Base-by-base conservation (phyloP, 1,139 yeast species). In the Geotrichum australiense region DNA sequence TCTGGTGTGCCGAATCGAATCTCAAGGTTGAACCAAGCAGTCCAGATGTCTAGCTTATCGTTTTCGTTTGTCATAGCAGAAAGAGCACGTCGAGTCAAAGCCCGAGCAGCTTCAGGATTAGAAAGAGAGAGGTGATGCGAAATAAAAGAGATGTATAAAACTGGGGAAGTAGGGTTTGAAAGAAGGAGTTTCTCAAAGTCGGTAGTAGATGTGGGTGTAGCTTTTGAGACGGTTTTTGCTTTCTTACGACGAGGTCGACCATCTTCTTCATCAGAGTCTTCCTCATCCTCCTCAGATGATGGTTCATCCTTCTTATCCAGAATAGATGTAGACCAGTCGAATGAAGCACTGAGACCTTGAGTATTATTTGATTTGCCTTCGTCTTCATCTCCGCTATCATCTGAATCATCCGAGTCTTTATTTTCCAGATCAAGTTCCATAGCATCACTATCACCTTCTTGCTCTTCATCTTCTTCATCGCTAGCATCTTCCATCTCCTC, bases 111-210 rank as follows among this genome's bases (percentile, higher is more conserved):
- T 42, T 89, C 96, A 47, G 87, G 69, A 61, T 91, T 98, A 68
- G 95, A 83, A 51, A 91, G 71, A 63, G 89, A 96, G 52, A 91
- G 72, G 65, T 87, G 95, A 82, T 89, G 91, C 2, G 97, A 91
- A 96, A 93, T 91, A 64, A 84, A 91, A 64, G 89, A 86, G 86
- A 91, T 89, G 98, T 98, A 91, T 51, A 87, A 66, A 39, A 89
- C 76, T 1, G 98, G 89, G 2, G 96, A 85, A 66, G 86, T 83
- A 43, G 98, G 97, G 57, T 83, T 82, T 58, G 96, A 94, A 47
- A 91, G 74, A 43, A 91, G 71, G 51, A 91, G 68, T 56, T 98
- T 77, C 64, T 91, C 99, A 58, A 86, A 91, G 64, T 91, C 99
- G 44, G 79, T 68, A 37, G 79, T 81, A 42, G 96, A 86, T 62